These are phyloP conservation scores for Colletotrichum sp. DNA, from an alignment of 2,329 filamentous ascomycete species.

Conservation along the genomic window DNA sequence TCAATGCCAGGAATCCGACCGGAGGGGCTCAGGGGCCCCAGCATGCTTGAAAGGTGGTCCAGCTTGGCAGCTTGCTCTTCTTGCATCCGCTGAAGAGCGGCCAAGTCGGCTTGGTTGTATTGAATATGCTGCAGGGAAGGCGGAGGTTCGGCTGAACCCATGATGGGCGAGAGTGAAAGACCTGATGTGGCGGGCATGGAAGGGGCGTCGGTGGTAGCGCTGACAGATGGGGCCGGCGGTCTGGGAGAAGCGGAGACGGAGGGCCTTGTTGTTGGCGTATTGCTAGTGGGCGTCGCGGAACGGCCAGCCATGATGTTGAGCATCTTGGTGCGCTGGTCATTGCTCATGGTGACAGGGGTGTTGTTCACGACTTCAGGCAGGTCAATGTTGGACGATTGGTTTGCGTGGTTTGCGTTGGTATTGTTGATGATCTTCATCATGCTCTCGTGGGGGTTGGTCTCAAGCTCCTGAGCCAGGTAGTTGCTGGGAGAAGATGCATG, in stretches of 20 bases:
- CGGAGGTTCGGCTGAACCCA: slow-evolving; percentile 49
- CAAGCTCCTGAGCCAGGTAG: slow-evolving; percentile 60
- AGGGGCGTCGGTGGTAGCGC: slow-evolving; percentile 11
- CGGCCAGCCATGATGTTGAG: slow-evolving; percentile 64
- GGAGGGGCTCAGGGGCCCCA: slow-evolving; percentile 81
- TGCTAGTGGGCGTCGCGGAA: slow-evolving; percentile 28
- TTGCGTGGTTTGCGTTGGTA: slow-evolving; percentile 63
- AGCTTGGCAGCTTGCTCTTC: slow-evolving; percentile 80
- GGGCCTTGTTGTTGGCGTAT: slow-evolving; percentile 21
- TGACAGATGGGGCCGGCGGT: slow-evolving; percentile 20
- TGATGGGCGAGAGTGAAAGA: slow-evolving; percentile 53
- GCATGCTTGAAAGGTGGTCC: slow-evolving; percentile 72
- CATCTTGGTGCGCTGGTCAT: slow-evolving; percentile 63
- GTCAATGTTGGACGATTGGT: slow-evolving; percentile 51
- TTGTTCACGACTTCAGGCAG: slow-evolving; percentile 63
- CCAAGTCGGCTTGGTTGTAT: slow-evolving; percentile 76
- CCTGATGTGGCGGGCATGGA: slow-evolving; percentile 25
- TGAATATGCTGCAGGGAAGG: slow-evolving; percentile 66
- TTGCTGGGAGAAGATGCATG: slow-evolving; percentile 46
- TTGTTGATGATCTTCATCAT: slow-evolving; percentile 72
- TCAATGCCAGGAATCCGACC: slow-evolving; percentile 77
- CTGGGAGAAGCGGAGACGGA: slow-evolving; percentile 18
- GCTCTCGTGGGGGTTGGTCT: slow-evolving; percentile 61
- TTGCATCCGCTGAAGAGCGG: slow-evolving; percentile 79
- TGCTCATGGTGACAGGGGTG: slow-evolving; percentile 57